These are phyloP conservation scores for Cystobasidium sp. DNA, from an alignment of 1,284 basidiomycete species.

Conservation along the genomic window DNA sequence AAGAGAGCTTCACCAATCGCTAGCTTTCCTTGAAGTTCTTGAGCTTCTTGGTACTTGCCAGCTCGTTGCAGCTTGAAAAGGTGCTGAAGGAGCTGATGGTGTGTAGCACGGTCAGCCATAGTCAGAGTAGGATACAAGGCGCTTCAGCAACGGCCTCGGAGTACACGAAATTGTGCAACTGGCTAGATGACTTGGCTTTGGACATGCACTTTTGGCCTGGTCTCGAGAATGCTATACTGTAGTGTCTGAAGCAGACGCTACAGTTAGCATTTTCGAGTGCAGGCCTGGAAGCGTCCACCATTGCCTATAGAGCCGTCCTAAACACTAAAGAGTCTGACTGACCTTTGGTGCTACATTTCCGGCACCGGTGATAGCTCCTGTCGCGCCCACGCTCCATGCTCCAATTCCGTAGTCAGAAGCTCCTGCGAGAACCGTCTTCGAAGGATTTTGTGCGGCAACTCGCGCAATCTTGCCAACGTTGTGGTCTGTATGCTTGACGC, in stretches of 20 bases:
- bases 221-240: too few relatives aligned
- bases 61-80: conserved; percentile 19
- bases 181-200: too few relatives aligned
- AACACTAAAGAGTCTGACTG: too few relatives aligned
- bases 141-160: too few relatives aligned
- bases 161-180: too few relatives aligned
- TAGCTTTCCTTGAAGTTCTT: conserved; percentile 9
- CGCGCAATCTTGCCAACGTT: conserved; percentile 22
- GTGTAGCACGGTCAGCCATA: background rate
- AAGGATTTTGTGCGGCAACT: background rate
- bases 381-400: conserved; percentile 20
- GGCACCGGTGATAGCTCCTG: conserved; percentile 16
- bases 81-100: background rate
- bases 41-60: conserved; percentile 11
- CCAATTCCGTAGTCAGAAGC: conserved; percentile 21
- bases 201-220: too few relatives aligned
- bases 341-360: conserved; percentile 14
- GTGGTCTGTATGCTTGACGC: conserved; percentile 27
- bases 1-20: conserved; percentile 9
- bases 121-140: too few relatives aligned
- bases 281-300: too few relatives aligned
- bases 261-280: too few relatives aligned
- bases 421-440: conserved; percentile 10
- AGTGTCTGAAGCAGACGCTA: too few relatives aligned
- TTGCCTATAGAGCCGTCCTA: too few relatives aligned